Evolutionary conservation across 208 protist species (phyloP).

Genomic region (Leishmania braziliensis): DNA sequence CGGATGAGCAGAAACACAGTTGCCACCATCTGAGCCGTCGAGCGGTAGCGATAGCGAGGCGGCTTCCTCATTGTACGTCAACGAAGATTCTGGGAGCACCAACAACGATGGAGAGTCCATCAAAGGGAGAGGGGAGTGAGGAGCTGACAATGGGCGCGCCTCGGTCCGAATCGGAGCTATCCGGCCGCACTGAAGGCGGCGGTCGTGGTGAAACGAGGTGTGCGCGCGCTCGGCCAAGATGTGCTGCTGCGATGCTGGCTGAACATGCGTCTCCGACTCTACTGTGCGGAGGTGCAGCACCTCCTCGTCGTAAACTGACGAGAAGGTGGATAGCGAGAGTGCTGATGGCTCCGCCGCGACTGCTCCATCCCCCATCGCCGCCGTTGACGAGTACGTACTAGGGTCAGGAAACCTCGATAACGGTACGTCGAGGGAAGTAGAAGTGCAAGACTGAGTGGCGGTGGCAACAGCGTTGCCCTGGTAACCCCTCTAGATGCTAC

Average conservation of each 20-base stretch:
- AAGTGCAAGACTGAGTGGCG: background rate
- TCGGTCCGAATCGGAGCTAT: background rate
- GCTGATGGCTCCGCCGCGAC: background rate
- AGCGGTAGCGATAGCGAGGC: background rate
- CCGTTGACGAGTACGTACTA: background rate
- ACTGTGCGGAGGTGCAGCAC: background rate
- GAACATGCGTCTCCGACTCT: background rate
- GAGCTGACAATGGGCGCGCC: background rate
- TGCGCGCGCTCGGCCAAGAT: slow-evolving; percentile 22
- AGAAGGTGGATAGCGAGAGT: background rate
- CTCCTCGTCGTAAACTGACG: background rate
- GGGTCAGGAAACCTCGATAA: background rate
- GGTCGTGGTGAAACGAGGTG: slow-evolving; percentile 34
- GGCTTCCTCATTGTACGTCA: background rate
- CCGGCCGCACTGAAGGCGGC: slow-evolving; percentile 28
- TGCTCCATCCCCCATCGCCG: background rate
- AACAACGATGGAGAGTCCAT: slow-evolving; percentile 8
- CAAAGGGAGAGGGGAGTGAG: background rate
- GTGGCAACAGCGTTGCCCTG: background rate
- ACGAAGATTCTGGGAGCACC: slow-evolving; percentile 1
- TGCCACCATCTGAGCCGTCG: background rate
- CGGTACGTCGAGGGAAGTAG: background rate
- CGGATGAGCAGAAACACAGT: background rate
- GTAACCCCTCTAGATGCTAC: background rate
- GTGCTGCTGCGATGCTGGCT: slow-evolving; percentile 5